Evolutionary conservation across 73 alveolate species (phyloP).

Genomic region (Effrenium voratum): DNA sequence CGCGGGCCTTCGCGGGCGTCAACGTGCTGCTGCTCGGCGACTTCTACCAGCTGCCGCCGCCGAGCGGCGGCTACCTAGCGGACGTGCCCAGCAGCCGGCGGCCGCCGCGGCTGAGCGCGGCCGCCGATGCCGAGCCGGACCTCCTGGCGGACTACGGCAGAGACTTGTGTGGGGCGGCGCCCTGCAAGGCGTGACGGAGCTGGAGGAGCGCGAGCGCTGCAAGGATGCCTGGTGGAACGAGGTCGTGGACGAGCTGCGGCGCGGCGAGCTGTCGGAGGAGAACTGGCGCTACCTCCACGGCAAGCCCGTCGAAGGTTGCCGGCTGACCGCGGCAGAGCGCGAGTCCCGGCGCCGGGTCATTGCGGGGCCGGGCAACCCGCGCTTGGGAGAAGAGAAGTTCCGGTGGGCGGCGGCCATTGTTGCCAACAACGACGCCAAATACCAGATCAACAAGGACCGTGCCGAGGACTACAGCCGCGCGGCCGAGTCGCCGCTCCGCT

Average conservation of each 20-base stretch:
- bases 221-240: conserved; percentile 53
- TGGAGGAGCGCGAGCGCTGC: conserved; percentile 23
- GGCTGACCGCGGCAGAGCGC: background rate
- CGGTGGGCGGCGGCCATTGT: conserved; percentile 3
- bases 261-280: conserved; percentile 31
- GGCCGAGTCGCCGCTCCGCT: background rate
- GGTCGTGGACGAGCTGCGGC: conserved; percentile 56
- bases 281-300: conserved; percentile 13
- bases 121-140: conserved; percentile 7
- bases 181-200: conserved; percentile 28
- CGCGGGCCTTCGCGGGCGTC: conserved; percentile 60
- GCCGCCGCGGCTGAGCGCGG: background rate
- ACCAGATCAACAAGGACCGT: conserved; percentile 66
- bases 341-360: conserved; percentile 22
- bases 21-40: conserved; percentile 29
- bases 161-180: conserved; percentile 9
- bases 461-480: conserved; percentile 21
- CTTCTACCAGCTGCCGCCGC: conserved; percentile 64
- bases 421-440: conserved; percentile 71
- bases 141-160: conserved; percentile 13
- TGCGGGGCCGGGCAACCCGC: conserved; percentile 1
- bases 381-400: conserved; percentile 15
- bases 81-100: background rate
- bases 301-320: conserved; percentile 34
- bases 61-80: conserved; percentile 59